These are phyloP conservation scores for Sugiyamaella americana DNA, from an alignment of 805 yeast genomes.

Conservation along the genomic window DNA sequence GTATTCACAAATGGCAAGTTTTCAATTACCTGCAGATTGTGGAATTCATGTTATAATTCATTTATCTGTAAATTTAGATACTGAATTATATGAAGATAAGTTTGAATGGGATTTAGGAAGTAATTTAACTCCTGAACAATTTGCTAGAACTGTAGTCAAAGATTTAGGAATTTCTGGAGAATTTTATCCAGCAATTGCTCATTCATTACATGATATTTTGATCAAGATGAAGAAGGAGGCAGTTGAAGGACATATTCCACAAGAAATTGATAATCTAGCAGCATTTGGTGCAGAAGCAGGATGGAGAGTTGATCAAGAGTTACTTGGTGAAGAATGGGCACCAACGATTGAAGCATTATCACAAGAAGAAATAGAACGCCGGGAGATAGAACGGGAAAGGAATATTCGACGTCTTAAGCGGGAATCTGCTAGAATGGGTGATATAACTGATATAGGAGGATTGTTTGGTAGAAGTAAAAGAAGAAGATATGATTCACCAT, in stretches of 20 bases:
- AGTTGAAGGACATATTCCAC: conserved; percentile 57
- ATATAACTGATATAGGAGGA: conserved; percentile 35
- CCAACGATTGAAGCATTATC: conserved; percentile 82
- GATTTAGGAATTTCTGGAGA: conserved; percentile 83
- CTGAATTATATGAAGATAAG: conserved; percentile 80
- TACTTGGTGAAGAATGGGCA: conserved; percentile 75
- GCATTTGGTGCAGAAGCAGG: conserved; percentile 62
- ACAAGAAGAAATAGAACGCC: conserved; percentile 87
- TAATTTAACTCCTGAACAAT: conserved; percentile 68
- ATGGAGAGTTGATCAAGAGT: conserved; percentile 65
- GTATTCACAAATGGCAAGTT: conserved; percentile 53
- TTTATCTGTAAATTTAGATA: conserved; percentile 74
- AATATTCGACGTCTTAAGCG: conserved; percentile 87
- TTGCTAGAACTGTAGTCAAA: conserved; percentile 73
- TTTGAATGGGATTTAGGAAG: conserved; percentile 83
- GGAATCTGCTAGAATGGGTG: conserved; percentile 72
- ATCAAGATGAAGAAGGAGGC: conserved; percentile 75
- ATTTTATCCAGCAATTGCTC: conserved; percentile 84
- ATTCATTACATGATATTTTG: conserved; percentile 75
- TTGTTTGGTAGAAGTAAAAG: conserved; percentile 29
- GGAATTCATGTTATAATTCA: conserved; percentile 73
- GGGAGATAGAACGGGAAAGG: conserved; percentile 93
- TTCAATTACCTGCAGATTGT: conserved; percentile 61
- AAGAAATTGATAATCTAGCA: conserved; percentile 49
- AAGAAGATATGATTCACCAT: conserved; percentile 22